A percentile compares a stretch with the other conserved stretches of the same genome.
Conservation (phyloP, 805 yeast species). For the Metschnikowia arizonensis region DNA sequence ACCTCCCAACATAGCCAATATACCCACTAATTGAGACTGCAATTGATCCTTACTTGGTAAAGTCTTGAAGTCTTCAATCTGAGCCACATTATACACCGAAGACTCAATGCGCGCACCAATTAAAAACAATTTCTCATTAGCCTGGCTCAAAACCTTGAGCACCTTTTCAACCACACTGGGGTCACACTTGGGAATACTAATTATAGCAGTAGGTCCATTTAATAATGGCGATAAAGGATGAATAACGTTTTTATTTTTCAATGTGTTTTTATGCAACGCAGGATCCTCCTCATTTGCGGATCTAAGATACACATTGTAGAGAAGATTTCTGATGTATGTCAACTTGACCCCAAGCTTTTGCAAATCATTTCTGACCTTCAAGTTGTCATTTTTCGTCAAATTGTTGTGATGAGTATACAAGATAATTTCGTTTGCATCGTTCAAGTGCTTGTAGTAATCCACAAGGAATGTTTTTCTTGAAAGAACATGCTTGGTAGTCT, state of each 20-base stretch:
- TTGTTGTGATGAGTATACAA: constrained; percentile 85
- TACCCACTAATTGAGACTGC: constrained; percentile 78
- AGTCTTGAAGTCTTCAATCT: constrained; percentile 61
- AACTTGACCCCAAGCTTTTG: constrained; percentile 63
- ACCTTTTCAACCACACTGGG: constrained; percentile 65
- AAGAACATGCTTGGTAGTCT: constrained; percentile 56
- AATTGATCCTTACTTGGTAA: constrained; percentile 69
- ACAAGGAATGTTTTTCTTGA: constrained; percentile 85
- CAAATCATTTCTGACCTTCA: constrained; percentile 57
- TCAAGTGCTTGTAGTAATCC: constrained; percentile 70
- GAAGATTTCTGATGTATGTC: constrained; percentile 60
- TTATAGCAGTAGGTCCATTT: constrained; percentile 81
- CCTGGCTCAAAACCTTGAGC: constrained; percentile 54
- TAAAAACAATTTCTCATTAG: constrained; percentile 70
- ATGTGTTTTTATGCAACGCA: constrained; percentile 51
- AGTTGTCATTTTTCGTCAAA: constrained; percentile 64
- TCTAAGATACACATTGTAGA: constrained; percentile 74
- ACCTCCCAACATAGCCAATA: constrained; percentile 81
- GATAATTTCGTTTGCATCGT: constrained; percentile 65
- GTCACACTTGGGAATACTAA: constrained; percentile 62
- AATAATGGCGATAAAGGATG: constrained; percentile 74
- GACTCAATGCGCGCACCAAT: constrained; percentile 83
- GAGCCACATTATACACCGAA: constrained; percentile 46
- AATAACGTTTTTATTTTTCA: constrained; percentile 37
- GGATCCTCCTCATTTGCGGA: constrained; percentile 72